A percentile compares a stretch with the other conserved stretches of the same genome.
These are phyloP conservation scores for Scheffersomyces insectosa DNA, from an alignment of 1,139 yeast species.

Conservation along the genomic window DNA sequence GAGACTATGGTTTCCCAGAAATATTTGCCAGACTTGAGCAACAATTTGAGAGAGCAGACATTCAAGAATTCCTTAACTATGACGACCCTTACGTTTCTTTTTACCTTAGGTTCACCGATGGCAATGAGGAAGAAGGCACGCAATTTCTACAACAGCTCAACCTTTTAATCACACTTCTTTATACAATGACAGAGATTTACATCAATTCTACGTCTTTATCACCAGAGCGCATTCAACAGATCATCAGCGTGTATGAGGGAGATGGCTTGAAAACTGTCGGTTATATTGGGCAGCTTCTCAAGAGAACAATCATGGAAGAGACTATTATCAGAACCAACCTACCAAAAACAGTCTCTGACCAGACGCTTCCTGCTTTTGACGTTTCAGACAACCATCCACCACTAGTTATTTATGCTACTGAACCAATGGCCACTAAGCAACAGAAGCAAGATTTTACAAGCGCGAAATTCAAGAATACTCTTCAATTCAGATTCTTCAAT, in stretches of 20 bases:
- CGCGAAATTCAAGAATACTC: conserved; percentile 60
- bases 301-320: conserved; percentile 59
- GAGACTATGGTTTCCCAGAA: conserved; percentile 48
- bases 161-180: conserved; percentile 39
- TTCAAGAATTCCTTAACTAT: conserved; percentile 13
- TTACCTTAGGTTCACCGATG: conserved; percentile 27
- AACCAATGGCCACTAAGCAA: conserved; percentile 19
- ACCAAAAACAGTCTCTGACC: conserved; percentile 49
- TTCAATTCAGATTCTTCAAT: conserved; percentile 53
- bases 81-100: conserved; percentile 14
- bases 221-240: conserved; percentile 47
- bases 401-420: conserved; percentile 34
- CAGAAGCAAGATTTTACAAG: conserved; percentile 40
- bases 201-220: conserved; percentile 52
- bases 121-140: conserved; percentile 29
- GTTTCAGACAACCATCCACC: conserved; percentile 34
- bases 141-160: conserved; percentile 35
- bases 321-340: conserved; percentile 45
- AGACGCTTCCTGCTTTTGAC: conserved; percentile 37
- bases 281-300: conserved; percentile 44
- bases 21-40: conserved; percentile 15
- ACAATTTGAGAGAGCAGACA: conserved; percentile 8
- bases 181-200: conserved; percentile 53
- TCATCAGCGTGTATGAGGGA: conserved; percentile 46
- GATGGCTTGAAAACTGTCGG: conserved; percentile 24